Percentiles rank a stretch among this genome's conserved stretches.
phyloP scores from a whole-genome alignment of 2,329 filamentous ascomycete genomes.

The Cryphonectria naterciae region DNA sequence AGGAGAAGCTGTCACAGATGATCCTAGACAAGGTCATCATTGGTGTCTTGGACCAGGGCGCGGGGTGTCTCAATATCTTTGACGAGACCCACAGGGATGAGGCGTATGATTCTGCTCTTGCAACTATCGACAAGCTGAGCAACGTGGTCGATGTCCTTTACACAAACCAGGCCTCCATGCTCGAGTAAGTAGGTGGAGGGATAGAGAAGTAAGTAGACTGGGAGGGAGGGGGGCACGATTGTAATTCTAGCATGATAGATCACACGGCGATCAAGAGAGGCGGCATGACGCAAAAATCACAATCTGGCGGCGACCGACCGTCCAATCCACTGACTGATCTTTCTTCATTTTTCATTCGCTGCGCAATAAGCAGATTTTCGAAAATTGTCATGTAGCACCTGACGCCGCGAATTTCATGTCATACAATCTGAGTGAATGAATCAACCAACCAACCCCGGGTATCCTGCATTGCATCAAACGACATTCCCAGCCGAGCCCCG shows the following conservation, averaged over 20 bases:
- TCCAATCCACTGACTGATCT: not conserved
- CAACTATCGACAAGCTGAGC: constrained; percentile 95
- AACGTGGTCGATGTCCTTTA: constrained; percentile 97
- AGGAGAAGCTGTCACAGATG: constrained; percentile 99
- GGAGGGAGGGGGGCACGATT: constrained; percentile 22
- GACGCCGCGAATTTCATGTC: constrained; percentile 21
- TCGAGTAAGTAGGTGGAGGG: constrained; percentile 64
- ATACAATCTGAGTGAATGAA: constrained; percentile 26
- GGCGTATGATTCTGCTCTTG: constrained; percentile 89
- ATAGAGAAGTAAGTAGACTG: constrained; percentile 3
- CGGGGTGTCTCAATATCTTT: constrained; percentile 95
- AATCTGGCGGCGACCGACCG: constrained; percentile 7
- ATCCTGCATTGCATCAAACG: constrained; percentile 22
- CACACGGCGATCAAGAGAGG: constrained; percentile 17
- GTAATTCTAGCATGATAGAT: constrained; percentile 36
- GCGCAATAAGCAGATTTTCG: not conserved
- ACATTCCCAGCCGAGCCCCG: constrained; percentile 7
- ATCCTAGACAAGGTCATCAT: constrained; percentile 99
- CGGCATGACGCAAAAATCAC: constrained; percentile 11
- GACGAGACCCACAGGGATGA: constrained; percentile 94
- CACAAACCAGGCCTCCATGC: constrained; percentile 92
- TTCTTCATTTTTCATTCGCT: constrained; percentile 7
- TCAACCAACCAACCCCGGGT: constrained; percentile 21
- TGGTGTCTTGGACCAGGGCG: constrained; percentile 93
- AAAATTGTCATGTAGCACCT: constrained; percentile 18